Evolutionary conservation across 108 stramenopile species (phyloP), one percentile per base, ranked within the genome.

Genomic region (Skeletonema marinoi): DNA sequence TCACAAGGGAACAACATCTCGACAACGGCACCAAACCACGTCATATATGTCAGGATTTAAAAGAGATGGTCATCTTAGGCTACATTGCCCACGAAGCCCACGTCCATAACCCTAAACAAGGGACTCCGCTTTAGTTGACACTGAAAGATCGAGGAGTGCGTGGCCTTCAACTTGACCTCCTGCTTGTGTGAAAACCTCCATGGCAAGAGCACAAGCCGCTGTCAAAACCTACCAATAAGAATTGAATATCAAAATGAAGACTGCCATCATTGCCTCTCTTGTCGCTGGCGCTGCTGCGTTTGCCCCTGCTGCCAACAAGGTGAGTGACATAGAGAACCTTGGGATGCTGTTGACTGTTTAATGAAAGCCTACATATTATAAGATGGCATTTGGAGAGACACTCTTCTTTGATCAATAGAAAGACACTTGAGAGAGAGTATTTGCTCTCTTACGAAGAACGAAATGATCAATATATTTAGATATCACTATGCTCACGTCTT

Each of bases 191-290:
- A 3, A 19, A 56, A 56, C 54, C 16, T 56, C 54, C 54, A 56
- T 56, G 54, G 16, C 54, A 56, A 46, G 41, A 13, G 44, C 16
- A 46, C 44, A 46, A 56, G 54, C 54, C 54, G 50, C 19, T 56
- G 25, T 25, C 21, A 56, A 48, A 17, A 17, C 42, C 63, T 51
- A 17, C 48, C 21, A 51, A 9, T 64, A 64, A 7, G 16, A 46
- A 56, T 25, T 5, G 2, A 21, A 25, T 29, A 56, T 56, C 54
- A 56, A 91, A 84, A 88, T 84, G 65, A 88, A 88, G 85, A 63
- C 73, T 50, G 78, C 89, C 44, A 73, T 71, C 25, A 81, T 90
- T 42, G 70, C 90, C 42, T 87, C 81, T 39, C 80, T 90, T 31
- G 85, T 78, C 62, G 92, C 89, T 67, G 81, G 79, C 46, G 75